phyloP scores from a whole-genome alignment of 768 basidiomycete genomes.

The Hygrocybe coccinea region DNA sequence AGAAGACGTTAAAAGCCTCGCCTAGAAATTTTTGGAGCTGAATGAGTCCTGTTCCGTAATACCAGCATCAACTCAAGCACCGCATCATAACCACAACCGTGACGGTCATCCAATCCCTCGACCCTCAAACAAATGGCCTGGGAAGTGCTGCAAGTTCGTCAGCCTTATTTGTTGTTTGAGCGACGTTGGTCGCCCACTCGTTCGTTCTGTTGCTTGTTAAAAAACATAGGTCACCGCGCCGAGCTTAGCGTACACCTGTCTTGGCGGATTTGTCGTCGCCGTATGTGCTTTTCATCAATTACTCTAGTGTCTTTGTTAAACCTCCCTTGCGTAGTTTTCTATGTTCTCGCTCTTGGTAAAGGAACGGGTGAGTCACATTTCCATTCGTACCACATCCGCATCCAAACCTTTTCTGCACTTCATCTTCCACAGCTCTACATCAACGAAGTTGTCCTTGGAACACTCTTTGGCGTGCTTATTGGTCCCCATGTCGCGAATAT shows the following conservation, averaged over 20 bases:
- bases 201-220: conserved; percentile 3
- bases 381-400: neutral
- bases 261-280: conserved; percentile 51
- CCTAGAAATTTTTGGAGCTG: no score
- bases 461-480: conserved; percentile 57
- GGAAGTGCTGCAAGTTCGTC: conserved; percentile 33
- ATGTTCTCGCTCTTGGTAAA: conserved; percentile 78
- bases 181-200: conserved; percentile 20
- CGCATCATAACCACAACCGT: no score
- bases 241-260: conserved; percentile 55
- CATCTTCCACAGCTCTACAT: conserved; percentile 50
- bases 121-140: neutral
- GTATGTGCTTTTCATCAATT: conserved; percentile 21
- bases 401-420: neutral
- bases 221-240: conserved; percentile 48
- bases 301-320: neutral
- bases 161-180: conserved; percentile 6
- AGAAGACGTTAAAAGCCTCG: no score
- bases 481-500: conserved; percentile 69
- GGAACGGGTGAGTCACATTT: conserved; percentile 52
- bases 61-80: no score
- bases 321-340: conserved; percentile 55
- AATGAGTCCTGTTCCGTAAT: no score
- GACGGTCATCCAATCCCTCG: neutral
- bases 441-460: conserved; percentile 92